Conservation (phyloP, 2,329 filamentous ascomycete genomes). For the Grosmannia serpens region DNA sequence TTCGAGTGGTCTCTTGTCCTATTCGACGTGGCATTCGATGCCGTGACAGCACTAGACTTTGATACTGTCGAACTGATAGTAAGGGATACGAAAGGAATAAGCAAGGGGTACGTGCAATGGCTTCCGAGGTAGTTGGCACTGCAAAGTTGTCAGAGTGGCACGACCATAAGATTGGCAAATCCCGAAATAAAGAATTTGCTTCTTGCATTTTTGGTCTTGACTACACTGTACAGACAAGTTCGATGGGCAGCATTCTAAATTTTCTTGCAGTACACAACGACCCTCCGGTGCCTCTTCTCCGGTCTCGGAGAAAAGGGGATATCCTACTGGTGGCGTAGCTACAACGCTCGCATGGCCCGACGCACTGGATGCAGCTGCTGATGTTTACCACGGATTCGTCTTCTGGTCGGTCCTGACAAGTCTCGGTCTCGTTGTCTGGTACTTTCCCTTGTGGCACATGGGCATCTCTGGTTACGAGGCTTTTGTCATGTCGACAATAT, state of each 20-base stretch:
- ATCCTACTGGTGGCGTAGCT: constrained; percentile 53
- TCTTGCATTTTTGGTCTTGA: neutral
- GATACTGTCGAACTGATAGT: constrained; percentile 76
- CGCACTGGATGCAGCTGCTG: constrained; percentile 69
- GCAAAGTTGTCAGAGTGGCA: neutral
- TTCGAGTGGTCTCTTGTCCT: constrained; percentile 95
- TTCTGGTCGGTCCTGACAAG: constrained; percentile 95
- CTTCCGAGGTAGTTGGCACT: constrained; percentile 64
- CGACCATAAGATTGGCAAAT: neutral
- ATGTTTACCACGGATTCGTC: constrained; percentile 88
- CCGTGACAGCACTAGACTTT: constrained; percentile 88
- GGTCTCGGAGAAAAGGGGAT: constrained; percentile 66
- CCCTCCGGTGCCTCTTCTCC: constrained; percentile 33
- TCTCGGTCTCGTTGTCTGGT: constrained; percentile 85
- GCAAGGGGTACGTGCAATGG: constrained; percentile 97
- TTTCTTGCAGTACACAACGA: constrained; percentile 31
- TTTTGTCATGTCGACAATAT: constrained; percentile 72
- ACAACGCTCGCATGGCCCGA: constrained; percentile 62
- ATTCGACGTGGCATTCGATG: constrained; percentile 93
- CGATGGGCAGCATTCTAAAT: constrained; percentile 26
- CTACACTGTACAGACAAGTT: neutral
- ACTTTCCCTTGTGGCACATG: constrained; percentile 98
- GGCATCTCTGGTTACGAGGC: constrained; percentile 94
- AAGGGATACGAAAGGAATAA: constrained; percentile 77
- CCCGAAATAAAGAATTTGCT: neutral